Conservation (phyloP, 371 early-diverging fungal genomes). For the Dichotomocladium elegans region DNA sequence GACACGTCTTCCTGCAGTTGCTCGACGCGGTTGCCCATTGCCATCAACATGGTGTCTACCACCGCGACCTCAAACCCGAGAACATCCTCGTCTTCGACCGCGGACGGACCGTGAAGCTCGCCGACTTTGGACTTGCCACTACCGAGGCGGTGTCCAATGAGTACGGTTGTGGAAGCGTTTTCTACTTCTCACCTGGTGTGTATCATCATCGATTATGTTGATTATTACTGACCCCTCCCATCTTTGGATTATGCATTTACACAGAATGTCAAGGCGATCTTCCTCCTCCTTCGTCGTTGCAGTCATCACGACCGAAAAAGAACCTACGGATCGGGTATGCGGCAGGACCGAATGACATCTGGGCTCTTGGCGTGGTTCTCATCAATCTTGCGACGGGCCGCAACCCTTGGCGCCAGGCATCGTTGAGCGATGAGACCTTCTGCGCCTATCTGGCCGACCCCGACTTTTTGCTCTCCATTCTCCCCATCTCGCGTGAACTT, state of each 20-base stretch:
- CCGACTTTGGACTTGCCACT: slow-evolving; percentile 94
- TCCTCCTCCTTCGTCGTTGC: too few relatives aligned
- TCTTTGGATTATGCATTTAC: not conserved
- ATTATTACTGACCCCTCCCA: too few relatives aligned
- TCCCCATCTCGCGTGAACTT: slow-evolving; percentile 68
- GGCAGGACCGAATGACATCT: slow-evolving; percentile 80
- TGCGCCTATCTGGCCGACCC: slow-evolving; percentile 56
- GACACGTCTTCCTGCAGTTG: slow-evolving; percentile 55
- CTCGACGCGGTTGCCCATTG: slow-evolving; percentile 54
- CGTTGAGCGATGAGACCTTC: slow-evolving; percentile 70
- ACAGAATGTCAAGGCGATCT: slow-evolving; percentile 74
- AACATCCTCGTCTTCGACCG: slow-evolving; percentile 54
- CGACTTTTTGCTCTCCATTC: slow-evolving; percentile 58
- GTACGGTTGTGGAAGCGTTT: slow-evolving; percentile 88
- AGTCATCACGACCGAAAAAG: too few relatives aligned
- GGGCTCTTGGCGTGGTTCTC: slow-evolving; percentile 81
- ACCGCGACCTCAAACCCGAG: slow-evolving; percentile 77
- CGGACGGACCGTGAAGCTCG: slow-evolving; percentile 68
- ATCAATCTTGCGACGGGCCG: slow-evolving; percentile 75
- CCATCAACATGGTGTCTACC: slow-evolving; percentile 55
- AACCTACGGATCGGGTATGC: slow-evolving; percentile 42
- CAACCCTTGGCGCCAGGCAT: slow-evolving; percentile 81
- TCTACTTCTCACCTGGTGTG: slow-evolving; percentile 87
- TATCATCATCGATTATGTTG: too few relatives aligned
- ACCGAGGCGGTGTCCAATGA: slow-evolving; percentile 67